Base-by-base conservation (phyloP, 2,329 filamentous ascomycete species). In the Fusarium bactridioides region DNA sequence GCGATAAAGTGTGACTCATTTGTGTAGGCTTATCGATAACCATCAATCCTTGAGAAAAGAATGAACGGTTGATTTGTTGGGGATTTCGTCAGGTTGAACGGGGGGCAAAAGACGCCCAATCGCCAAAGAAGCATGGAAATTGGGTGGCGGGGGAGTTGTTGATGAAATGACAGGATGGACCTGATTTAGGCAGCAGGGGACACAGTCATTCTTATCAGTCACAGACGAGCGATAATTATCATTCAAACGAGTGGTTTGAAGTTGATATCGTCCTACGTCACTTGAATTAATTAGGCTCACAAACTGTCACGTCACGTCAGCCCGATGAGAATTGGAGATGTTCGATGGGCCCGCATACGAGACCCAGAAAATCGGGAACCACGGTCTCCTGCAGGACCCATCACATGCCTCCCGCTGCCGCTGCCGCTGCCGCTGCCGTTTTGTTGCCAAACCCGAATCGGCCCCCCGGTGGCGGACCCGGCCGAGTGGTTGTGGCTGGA, bases 381-480 rank as follows among this genome's bases (percentile, higher is more conserved):
- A 55, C 65, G 65, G 50, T 44, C 53, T 70, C 65, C 61, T 75
- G 73, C 69, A 75, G 50, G 62, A 37, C 64, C 50, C 64, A 76
- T 76, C 74, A 74, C 73, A 72, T 73, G 74, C 64, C 64, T 55
- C 21, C 50, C 35, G 51, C 21, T 48, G 23, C 40, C 31, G 38
- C 29, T 43, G 35, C 48, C 31, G 38, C 29, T 43, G 35, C 48
- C 29, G 25, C 35, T 40, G 21, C 35, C 56, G 58, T 33, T 63
- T 15, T 45, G 58, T 33, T 63, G 38, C 45, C 43, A 60, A 64
- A 62, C 55, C 59, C 48, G 69, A 73, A 75, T 74, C 69, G 74
- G 75, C 61, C 43, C 72, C 64, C 72, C 51, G 65, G 61, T 72
- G 74, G 58, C 66, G 70, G 74, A 75, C 75, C 75, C 75, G 74